Evolutionary conservation across 306 rosid species (phyloP).

Genomic region (Quercus robur): DNA sequence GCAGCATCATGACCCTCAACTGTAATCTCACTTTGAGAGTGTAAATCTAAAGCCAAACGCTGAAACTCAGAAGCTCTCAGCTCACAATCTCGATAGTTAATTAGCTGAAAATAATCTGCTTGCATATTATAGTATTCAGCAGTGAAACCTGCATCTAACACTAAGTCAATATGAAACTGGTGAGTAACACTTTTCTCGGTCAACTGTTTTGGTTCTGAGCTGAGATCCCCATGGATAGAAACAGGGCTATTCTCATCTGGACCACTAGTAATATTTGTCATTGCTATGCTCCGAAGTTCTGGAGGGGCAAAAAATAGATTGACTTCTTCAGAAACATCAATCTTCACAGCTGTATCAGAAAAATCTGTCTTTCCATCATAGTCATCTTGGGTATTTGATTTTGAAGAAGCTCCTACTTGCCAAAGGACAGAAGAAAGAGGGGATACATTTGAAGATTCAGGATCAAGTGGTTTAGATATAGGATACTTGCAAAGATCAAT

Average conservation of each 20-base stretch:
- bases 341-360: constrained; percentile 48
- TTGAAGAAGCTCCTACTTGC: constrained; percentile 47
- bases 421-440: constrained; percentile 38
- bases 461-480: constrained; percentile 39
- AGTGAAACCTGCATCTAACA: constrained; percentile 54
- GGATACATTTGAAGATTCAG: constrained; percentile 40
- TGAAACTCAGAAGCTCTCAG: constrained; percentile 84
- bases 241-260: constrained; percentile 40
- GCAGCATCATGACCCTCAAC: constrained; percentile 91
- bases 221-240: constrained; percentile 38
- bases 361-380: constrained; percentile 57
- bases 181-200: constrained; percentile 34
- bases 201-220: constrained; percentile 47
- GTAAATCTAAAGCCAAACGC: constrained; percentile 77
- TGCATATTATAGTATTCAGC: constrained; percentile 66
- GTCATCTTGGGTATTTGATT: constrained; percentile 59
- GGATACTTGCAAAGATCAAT: constrained; percentile 65
- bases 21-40: constrained; percentile 60
- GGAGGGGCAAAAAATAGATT: constrained; percentile 66
- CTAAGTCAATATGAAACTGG: constrained; percentile 36
- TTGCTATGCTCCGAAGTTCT: constrained; percentile 52
- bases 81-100: constrained; percentile 64
- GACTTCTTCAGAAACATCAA: constrained; percentile 59
- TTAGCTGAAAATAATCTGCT: constrained; percentile 83
- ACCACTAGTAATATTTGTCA: constrained; percentile 47